These are phyloP conservation scores for Coffea humblotiana DNA, from an alignment of 305 asterid genomes.

Conservation along the genomic window DNA sequence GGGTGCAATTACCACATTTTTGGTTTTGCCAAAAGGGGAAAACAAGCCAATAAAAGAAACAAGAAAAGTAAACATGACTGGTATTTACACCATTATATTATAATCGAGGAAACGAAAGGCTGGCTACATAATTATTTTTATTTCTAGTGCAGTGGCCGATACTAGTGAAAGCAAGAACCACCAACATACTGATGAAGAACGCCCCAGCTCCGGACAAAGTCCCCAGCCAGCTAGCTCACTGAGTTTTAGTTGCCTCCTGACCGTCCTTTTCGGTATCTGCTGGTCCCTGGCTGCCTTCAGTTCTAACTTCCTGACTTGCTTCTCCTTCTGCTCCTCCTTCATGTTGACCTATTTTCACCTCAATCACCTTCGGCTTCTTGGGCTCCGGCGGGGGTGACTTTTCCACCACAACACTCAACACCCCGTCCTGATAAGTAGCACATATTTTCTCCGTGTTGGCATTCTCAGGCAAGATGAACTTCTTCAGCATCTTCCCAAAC, in stretches of 20 bases:
- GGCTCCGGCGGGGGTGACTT: not conserved
- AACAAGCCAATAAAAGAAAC: too few relatives aligned
- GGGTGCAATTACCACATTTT: not conserved
- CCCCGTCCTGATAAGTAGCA: constrained; percentile 25
- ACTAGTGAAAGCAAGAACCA: too few relatives aligned
- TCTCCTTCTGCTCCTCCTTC: not conserved
- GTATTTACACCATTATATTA: too few relatives aligned
- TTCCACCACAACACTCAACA: constrained; percentile 27
- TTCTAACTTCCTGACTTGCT: not conserved
- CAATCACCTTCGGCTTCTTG: not conserved
- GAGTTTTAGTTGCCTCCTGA: not conserved
- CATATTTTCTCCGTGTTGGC: constrained; percentile 17
- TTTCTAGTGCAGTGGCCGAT: too few relatives aligned
- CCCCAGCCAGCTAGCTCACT: not conserved
- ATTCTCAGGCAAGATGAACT: constrained; percentile 29
- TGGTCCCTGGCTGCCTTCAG: not conserved
- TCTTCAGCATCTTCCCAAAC: constrained; percentile 24
- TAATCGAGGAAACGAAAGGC: too few relatives aligned
- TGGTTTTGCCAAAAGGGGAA: not conserved
- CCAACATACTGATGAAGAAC: not conserved
- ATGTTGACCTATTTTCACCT: not conserved
- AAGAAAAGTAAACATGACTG: too few relatives aligned
- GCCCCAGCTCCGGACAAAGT: not conserved
- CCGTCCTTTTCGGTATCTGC: not conserved
- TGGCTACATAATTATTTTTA: too few relatives aligned